Evolutionary conservation across 306 rosid genomes (phyloP).

Genomic region (Lathyrus tuberosus): DNA sequence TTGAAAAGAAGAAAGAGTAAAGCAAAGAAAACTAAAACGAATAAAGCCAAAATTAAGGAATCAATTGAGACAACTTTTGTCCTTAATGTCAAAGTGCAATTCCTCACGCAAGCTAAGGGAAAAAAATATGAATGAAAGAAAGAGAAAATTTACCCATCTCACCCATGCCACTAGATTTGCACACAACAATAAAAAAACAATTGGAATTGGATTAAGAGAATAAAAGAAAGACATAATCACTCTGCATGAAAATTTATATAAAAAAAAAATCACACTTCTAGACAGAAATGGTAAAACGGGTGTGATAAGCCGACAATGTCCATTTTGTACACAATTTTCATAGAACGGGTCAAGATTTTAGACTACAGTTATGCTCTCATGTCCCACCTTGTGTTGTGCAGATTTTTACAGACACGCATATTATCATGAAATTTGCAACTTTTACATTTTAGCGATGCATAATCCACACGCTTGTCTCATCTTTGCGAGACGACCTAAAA

Average conservation of each 20-base stretch:
- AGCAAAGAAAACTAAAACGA: slow-evolving; percentile 51
- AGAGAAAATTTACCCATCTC: slow-evolving; percentile 4
- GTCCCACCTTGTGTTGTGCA: too few species aligned
- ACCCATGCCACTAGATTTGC: slow-evolving; percentile 12
- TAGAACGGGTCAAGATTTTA: too few species aligned
- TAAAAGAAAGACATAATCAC: background rate
- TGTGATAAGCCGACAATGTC: too few species aligned
- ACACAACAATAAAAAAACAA: background rate
- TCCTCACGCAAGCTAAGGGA: slow-evolving; percentile 61
- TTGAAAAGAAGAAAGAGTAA: slow-evolving; percentile 42
- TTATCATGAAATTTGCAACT: too few species aligned
- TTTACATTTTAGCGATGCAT: too few species aligned
- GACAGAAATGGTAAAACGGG: too few species aligned
- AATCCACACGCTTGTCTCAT: too few species aligned
- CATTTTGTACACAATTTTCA: too few species aligned
- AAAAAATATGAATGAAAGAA: background rate
- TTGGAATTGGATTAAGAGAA: background rate
- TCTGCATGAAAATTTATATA: too few species aligned
- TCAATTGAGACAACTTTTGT: slow-evolving; percentile 27
- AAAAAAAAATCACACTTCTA: background rate
- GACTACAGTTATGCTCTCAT: too few species aligned
- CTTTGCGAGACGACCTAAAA: too few species aligned
- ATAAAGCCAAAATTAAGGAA: slow-evolving; percentile 36
- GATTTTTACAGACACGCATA: too few species aligned
- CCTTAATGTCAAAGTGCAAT: slow-evolving; percentile 55